phyloP scores from a whole-genome alignment of 1,284 basidiomycete species.

The Vanrija humicola region DNA sequence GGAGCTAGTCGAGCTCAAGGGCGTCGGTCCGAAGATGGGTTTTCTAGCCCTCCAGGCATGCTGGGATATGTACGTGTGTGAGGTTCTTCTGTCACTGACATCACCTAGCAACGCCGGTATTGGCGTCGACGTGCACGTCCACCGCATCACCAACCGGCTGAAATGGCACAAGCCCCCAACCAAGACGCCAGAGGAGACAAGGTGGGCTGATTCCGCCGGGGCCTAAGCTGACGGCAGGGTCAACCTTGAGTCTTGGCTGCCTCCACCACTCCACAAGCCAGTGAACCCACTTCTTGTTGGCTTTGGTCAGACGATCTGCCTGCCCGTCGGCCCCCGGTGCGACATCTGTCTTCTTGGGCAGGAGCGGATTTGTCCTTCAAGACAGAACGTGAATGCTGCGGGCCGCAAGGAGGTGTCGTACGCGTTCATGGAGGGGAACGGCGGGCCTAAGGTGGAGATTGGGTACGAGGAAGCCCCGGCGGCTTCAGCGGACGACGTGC shows the following conservation, averaged over 20 bases:
- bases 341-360: constrained; percentile 59
- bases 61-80: constrained; percentile 67
- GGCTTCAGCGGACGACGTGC: no score
- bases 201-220: constrained; percentile 50
- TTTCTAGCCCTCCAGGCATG: constrained; percentile 76
- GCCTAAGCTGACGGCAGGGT: constrained; percentile 53
- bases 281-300: constrained; percentile 88
- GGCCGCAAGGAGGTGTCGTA: constrained; percentile 42
- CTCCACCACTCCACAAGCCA: constrained; percentile 67
- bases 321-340: constrained; percentile 77
- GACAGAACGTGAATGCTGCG: constrained; percentile 39
- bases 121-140: constrained; percentile 94
- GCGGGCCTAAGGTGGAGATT: constrained; percentile 29
- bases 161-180: constrained; percentile 85
- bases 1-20: constrained; percentile 74
- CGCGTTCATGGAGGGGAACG: constrained; percentile 49
- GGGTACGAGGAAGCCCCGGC: constrained; percentile 55
- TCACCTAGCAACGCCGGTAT: constrained; percentile 76
- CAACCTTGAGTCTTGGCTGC: constrained; percentile 88
- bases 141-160: constrained; percentile 86
- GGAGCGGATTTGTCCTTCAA: constrained; percentile 48
- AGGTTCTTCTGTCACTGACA: not conserved
- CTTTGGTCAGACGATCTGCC: constrained; percentile 71
- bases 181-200: constrained; percentile 80
- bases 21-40: constrained; percentile 92